These are phyloP conservation scores for Laguncularia racemosa DNA, from an alignment of 345 rosid genomes.

Conservation along the genomic window DNA sequence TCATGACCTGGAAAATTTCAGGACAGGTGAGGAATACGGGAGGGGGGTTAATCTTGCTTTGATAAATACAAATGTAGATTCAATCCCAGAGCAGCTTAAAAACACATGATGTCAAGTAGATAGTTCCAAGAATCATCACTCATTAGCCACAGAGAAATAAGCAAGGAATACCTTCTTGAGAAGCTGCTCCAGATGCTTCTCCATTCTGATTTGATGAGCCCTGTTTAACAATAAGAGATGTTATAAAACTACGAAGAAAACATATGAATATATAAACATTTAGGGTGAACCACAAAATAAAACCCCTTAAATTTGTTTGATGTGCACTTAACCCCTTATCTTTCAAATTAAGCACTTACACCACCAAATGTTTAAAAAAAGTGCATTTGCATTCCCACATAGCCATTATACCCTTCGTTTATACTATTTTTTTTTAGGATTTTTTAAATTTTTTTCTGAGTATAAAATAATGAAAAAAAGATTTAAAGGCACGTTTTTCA, in stretches of 20 bases:
- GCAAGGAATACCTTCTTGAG: slow-evolving; percentile 47
- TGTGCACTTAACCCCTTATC: too few relatives aligned
- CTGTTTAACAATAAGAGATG: slow-evolving; percentile 26
- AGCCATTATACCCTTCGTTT: too few relatives aligned
- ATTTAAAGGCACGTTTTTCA: too few relatives aligned
- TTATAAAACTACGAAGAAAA: too few relatives aligned
- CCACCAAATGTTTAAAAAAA: too few relatives aligned
- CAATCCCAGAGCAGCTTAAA: not conserved
- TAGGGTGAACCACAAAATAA: not conserved
- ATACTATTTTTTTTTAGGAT: too few relatives aligned
- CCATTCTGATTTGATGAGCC: slow-evolving; percentile 55
- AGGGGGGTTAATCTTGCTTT: not conserved
- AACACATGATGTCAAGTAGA: not conserved
- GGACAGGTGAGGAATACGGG: not conserved
- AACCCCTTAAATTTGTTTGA: not conserved
- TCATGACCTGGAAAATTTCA: slow-evolving; percentile 30
- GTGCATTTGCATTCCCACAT: too few relatives aligned
- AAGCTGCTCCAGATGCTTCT: slow-evolving; percentile 47
- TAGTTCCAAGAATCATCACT: not conserved
- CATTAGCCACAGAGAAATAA: not conserved
- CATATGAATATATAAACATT: not conserved
- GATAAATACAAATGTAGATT: too few relatives aligned
- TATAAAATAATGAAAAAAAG: too few relatives aligned
- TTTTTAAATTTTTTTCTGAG: too few relatives aligned
- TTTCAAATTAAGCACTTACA: too few relatives aligned